Percentiles rank a stretch among this genome's conserved stretches.
These are phyloP conservation scores for Pichia sp. DNA, from an alignment of 1,139 yeast genomes.

Conservation along the genomic window DNA sequence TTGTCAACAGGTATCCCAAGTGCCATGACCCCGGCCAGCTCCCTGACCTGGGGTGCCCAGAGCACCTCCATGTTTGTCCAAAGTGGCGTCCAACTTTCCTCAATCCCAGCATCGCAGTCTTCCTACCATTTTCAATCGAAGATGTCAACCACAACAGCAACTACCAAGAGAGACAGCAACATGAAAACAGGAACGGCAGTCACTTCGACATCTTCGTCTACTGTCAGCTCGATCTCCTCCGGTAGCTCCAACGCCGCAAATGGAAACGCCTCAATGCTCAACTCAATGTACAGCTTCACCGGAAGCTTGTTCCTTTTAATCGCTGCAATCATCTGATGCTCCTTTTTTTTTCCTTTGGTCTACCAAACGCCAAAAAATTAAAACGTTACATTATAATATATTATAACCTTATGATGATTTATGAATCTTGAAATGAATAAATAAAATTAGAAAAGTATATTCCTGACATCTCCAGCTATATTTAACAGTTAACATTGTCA, in stretches of 20 bases:
- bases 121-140: not conserved
- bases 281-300: not conserved
- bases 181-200: not conserved
- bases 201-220: not conserved
- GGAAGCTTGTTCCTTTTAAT: conserved; percentile 3
- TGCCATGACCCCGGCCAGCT: conserved; percentile 14
- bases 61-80: conserved; percentile 7
- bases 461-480: not conserved
- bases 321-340: conserved; percentile 1
- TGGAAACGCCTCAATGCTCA: not conserved
- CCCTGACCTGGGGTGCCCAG: conserved; percentile 12
- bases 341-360: not conserved
- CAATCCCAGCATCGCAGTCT: conserved; percentile 7
- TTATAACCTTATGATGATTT: not conserved
- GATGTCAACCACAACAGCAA: not conserved
- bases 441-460: not conserved
- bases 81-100: conserved; percentile 6
- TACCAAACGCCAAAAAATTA: not conserved
- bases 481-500: not conserved
- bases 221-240: conserved; percentile 8
- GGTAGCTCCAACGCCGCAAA: not conserved
- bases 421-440: not conserved
- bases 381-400: not conserved
- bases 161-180: not conserved
- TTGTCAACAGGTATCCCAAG: conserved; percentile 19